Conservation (phyloP, 2,329 filamentous ascomycete species). For the Microsporum canis region DNA sequence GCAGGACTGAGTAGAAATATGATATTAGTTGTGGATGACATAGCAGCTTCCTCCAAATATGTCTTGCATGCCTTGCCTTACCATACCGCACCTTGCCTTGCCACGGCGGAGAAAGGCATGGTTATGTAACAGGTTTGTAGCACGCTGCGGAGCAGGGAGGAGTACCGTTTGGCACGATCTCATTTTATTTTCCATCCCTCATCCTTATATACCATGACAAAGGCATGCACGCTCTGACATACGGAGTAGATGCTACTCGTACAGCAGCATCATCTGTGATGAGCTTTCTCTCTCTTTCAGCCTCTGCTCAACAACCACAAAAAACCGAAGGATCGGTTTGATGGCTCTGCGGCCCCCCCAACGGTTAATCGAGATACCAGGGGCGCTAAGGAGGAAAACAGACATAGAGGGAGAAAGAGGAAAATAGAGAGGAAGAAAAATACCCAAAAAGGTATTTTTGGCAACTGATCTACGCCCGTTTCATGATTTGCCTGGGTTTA, state of each 20-base stretch:
- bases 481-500: not conserved
- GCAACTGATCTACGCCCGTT: slow-evolving; percentile 3
- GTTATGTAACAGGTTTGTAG: slow-evolving; percentile 4
- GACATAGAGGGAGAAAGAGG: not conserved
- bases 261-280: not conserved
- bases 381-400: not conserved
- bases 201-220: not conserved
- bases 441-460: not conserved
- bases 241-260: not conserved
- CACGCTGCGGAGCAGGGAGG: slow-evolving; percentile 2
- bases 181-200: not conserved
- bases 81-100: not conserved
- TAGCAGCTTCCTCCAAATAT: not conserved
- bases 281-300: not conserved
- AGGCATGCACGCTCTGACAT: not conserved
- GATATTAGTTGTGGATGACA: not conserved
- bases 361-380: not conserved
- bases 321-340: not conserved
- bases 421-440: not conserved
- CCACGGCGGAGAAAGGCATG: not conserved
- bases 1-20: not conserved
- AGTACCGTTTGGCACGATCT: not conserved
- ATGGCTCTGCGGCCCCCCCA: not conserved
- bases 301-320: not conserved
- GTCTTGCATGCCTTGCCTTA: slow-evolving; percentile 2